Percentiles rank a stretch among this genome's conserved stretches.
phyloP scores from a whole-genome alignment of 2,329 filamentous ascomycete species.

The Fusarium agapanthi region DNA sequence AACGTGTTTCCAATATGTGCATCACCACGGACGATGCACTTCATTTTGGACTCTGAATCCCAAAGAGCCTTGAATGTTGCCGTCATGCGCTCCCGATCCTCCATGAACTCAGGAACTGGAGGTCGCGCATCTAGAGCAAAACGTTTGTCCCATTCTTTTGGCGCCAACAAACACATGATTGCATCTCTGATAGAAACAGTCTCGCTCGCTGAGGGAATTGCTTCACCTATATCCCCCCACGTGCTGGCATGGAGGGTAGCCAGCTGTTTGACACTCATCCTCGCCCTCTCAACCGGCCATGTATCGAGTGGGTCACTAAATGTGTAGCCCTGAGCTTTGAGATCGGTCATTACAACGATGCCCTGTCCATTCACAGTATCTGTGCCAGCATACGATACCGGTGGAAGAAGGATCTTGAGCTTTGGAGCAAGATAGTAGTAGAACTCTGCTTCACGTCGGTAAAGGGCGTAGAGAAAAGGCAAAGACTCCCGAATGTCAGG shows the following conservation, averaged over 20 bases:
- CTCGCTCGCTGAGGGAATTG: not conserved
- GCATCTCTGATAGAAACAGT: not conserved
- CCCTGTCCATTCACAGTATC: constrained; percentile 1
- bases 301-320: constrained; percentile 6
- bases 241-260: constrained; percentile 18
- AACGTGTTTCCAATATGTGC: constrained; percentile 11
- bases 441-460: constrained; percentile 8
- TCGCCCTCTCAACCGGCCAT: not conserved
- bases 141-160: not conserved
- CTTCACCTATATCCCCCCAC: not conserved
- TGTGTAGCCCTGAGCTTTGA: not conserved
- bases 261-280: not conserved
- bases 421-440: constrained; percentile 5
- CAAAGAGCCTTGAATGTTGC: constrained; percentile 2
- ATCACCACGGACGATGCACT: constrained; percentile 10
- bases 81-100: not conserved
- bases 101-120: not conserved
- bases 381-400: not conserved
- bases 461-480: not conserved
- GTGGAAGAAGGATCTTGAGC: not conserved
- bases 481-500: not conserved
- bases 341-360: not conserved
- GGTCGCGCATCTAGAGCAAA: constrained; percentile 1
- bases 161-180: not conserved
- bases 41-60: not conserved